Evolutionary conservation across 2,329 filamentous ascomycete genomes (phyloP).

Genomic region (Fusarium chaquense): DNA sequence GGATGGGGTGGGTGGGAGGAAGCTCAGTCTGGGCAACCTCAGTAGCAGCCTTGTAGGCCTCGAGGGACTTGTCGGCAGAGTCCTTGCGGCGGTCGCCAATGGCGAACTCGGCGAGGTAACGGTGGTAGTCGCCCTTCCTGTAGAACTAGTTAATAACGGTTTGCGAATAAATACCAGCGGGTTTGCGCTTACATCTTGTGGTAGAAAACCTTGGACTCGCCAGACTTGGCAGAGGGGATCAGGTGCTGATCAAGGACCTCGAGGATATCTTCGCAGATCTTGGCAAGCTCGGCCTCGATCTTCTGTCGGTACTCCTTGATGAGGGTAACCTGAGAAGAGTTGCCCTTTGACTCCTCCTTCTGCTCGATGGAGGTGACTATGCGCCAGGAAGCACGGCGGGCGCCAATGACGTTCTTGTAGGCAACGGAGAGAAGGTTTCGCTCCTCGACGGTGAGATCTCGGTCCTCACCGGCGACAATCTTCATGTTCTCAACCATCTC

Average conservation of each 20-base stretch:
- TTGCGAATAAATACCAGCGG: slow-evolving; percentile 76
- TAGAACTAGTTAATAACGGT: slow-evolving; percentile 64
- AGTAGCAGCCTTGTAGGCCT: slow-evolving; percentile 99
- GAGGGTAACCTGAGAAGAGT: slow-evolving; percentile 91
- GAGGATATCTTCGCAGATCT: slow-evolving; percentile 98
- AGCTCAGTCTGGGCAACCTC: slow-evolving; percentile 98
- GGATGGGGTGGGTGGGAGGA: slow-evolving; percentile 94
- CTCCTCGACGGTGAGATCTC: slow-evolving; percentile 93
- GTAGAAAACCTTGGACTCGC: slow-evolving; percentile 99
- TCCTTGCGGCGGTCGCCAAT: slow-evolving; percentile 92
- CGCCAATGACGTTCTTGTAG: slow-evolving; percentile 99
- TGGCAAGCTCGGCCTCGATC: slow-evolving; percentile 97
- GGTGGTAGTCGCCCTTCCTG: slow-evolving; percentile 98
- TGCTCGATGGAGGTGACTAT: slow-evolving; percentile 99
- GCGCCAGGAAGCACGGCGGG: slow-evolving; percentile 98
- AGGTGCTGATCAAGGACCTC: slow-evolving; percentile 92
- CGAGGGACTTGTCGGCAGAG: slow-evolving; percentile 86
- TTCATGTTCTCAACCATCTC: slow-evolving; percentile 99
- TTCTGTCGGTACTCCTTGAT: slow-evolving; percentile 99
- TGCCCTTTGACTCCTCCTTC: slow-evolving; percentile 99
- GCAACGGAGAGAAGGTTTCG: slow-evolving; percentile 98
- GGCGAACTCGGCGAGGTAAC: slow-evolving; percentile 93
- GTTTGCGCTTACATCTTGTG: slow-evolving; percentile 91
- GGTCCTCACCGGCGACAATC: slow-evolving; percentile 92
- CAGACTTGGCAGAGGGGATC: slow-evolving; percentile 94